Conservation (phyloP, 805 yeast genomes). For the Candida orba region DNA sequence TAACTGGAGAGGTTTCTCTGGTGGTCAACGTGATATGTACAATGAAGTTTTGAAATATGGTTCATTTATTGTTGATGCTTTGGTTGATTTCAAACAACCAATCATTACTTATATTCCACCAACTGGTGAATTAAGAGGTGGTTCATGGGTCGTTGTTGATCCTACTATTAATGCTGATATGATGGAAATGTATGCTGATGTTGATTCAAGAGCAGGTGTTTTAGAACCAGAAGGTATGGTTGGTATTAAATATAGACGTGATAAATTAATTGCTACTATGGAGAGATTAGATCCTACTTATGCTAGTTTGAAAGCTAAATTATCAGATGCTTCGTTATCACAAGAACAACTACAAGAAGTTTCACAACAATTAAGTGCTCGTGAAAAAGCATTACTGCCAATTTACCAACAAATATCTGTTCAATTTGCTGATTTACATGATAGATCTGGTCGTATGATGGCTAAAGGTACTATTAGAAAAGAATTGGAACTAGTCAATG, state of each 20-base stretch:
- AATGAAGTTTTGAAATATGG: constrained; percentile 97
- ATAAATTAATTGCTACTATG: constrained; percentile 87
- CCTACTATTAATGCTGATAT: constrained; percentile 93
- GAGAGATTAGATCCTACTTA: constrained; percentile 77
- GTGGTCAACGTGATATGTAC: constrained; percentile 99
- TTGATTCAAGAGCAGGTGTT: constrained; percentile 94
- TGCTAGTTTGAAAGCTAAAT: constrained; percentile 55
- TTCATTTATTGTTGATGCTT: constrained; percentile 93
- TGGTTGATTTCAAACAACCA: constrained; percentile 94
- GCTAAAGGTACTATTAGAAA: constrained; percentile 87
- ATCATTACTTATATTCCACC: constrained; percentile 97
- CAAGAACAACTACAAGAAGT: constrained; percentile 62
- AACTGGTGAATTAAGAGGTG: constrained; percentile 97
- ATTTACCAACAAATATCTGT: constrained; percentile 87
- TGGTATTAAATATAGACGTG: constrained; percentile 95
- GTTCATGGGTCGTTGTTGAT: constrained; percentile 99
- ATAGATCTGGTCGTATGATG: constrained; percentile 94
- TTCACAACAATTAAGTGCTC: constrained; percentile 58
- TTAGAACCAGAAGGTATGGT: constrained; percentile 99
- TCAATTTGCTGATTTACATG: constrained; percentile 97
- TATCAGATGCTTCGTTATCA: constrained; percentile 44
- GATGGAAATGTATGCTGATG: constrained; percentile 99
- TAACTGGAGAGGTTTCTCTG: constrained; percentile 99
- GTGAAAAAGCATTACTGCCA: constrained; percentile 79
- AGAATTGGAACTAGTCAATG: constrained; percentile 76